phyloP scores from a whole-genome alignment of 495 filamentous ascomycete genomes.

The Cetradonia linearis region DNA sequence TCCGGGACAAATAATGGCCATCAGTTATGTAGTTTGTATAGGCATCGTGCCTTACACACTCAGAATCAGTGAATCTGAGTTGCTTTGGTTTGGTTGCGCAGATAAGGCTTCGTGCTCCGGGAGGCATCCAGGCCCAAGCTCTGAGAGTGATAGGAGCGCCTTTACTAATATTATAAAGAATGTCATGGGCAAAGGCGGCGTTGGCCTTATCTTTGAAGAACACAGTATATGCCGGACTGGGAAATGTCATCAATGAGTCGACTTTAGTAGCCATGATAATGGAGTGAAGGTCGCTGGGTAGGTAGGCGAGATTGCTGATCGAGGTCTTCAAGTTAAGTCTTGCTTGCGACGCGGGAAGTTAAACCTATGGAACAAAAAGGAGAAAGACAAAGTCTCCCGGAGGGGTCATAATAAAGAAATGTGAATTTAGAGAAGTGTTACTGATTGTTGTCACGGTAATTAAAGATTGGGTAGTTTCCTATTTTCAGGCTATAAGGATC shows the following conservation, averaged over 20 bases:
- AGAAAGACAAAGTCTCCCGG: too few species aligned
- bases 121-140: neutral
- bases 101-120: neutral
- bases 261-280: neutral
- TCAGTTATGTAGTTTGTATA: neutral
- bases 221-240: neutral
- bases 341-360: neutral
- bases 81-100: neutral
- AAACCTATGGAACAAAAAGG: neutral
- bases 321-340: neutral
- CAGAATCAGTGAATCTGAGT: neutral
- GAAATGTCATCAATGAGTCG: neutral
- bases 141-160: neutral
- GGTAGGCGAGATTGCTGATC: neutral
- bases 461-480: constrained; percentile 1
- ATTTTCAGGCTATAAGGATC: too few species aligned
- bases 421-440: neutral
- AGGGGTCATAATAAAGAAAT: too few species aligned
- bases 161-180: neutral
- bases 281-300: neutral
- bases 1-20: neutral
- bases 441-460: neutral
- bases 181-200: neutral
- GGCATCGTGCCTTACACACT: neutral
- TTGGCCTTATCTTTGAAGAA: constrained; percentile 6